A percentile compares a stretch with the other conserved stretches of the same genome.
Conservation (phyloP, 352 stramenopile genomes). For the Saprolegnia diclina region DNA sequence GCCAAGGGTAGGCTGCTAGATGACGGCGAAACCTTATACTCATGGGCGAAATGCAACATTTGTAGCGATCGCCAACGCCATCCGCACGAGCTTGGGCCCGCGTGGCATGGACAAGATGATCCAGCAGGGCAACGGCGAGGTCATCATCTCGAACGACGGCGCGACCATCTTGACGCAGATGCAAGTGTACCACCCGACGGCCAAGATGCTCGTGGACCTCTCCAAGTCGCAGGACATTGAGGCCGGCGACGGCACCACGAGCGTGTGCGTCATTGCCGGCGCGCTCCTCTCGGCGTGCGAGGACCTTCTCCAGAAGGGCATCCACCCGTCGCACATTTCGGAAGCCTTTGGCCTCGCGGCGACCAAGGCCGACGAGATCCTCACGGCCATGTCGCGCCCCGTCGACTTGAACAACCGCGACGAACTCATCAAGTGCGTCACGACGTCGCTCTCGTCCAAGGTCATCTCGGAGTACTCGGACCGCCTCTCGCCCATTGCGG, state of each 20-base stretch:
- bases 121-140: slow-evolving; percentile 94
- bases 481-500: slow-evolving; percentile 95
- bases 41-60: background rate
- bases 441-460: slow-evolving; percentile 97
- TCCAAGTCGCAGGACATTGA: slow-evolving; percentile 99
- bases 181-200: slow-evolving; percentile 97
- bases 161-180: slow-evolving; percentile 99
- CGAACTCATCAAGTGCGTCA: slow-evolving; percentile 95
- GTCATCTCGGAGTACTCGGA: slow-evolving; percentile 97
- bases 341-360: slow-evolving; percentile 92
- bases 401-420: slow-evolving; percentile 93
- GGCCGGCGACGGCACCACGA: slow-evolving; percentile 96
- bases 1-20: slow-evolving; percentile 84
- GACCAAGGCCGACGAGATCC: slow-evolving; percentile 84
- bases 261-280: slow-evolving; percentile 97
- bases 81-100: slow-evolving; percentile 96
- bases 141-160: slow-evolving; percentile 99
- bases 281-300: slow-evolving; percentile 95
- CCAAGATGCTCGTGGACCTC: slow-evolving; percentile 99
- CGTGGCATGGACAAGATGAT: slow-evolving; percentile 99
- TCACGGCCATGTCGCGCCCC: slow-evolving; percentile 85
- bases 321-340: slow-evolving; percentile 98
- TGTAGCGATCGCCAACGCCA: slow-evolving; percentile 94
- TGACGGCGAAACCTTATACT: background rate
- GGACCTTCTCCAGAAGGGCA: slow-evolving; percentile 89